Evolutionary conservation across 805 yeast genomes (phyloP), one percentile per base, ranked within the genome.

Genomic region (Starmera pachycereana): DNA sequence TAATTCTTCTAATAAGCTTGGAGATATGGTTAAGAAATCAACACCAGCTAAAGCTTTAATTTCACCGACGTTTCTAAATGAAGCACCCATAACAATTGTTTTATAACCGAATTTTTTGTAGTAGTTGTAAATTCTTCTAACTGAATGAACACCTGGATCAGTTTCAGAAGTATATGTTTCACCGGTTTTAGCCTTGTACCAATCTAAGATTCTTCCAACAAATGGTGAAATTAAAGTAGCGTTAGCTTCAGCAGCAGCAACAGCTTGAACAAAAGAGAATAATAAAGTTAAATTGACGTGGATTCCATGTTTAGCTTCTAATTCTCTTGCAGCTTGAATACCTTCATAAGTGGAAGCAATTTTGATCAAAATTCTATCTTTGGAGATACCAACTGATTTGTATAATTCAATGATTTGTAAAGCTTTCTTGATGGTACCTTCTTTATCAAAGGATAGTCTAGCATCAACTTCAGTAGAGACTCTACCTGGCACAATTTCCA

Each of bases 51-150:
- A 74, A 55, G 94, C 96, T 68, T 81, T 82, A 69, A 92, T 86
- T 72, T 90, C 98, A 53, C 88, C 96, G 47, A 71, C 66, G 75
- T 89, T 92, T 80, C 99, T 90, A 88, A 92, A 90, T 44, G 97
- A 90, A 45, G 99, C 99, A 69, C 98, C 99, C 99, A 92, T 92
- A 61, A 92, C 97, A 62, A 92, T 89, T 65, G 99, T 92, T 58
- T 90, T 76, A 80, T 92, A 92, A 55, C 81, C 90, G 68, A 66
- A 86, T 72, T 90, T 90, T 81, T 92, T 92, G 84, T 92, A 92
- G 80, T 92, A 92, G 83, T 89, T 84, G 85, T 65, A 92, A 66
- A 92, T 92, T 46, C 61, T 63, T 68, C 79, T 81, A 56, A 92
- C 98, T 34, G 96, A 86, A 38, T 71, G 39, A 46, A 92, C 97